Base-by-base conservation (phyloP, 1,284 basidiomycete species). In the Agaricales sp. region DNA sequence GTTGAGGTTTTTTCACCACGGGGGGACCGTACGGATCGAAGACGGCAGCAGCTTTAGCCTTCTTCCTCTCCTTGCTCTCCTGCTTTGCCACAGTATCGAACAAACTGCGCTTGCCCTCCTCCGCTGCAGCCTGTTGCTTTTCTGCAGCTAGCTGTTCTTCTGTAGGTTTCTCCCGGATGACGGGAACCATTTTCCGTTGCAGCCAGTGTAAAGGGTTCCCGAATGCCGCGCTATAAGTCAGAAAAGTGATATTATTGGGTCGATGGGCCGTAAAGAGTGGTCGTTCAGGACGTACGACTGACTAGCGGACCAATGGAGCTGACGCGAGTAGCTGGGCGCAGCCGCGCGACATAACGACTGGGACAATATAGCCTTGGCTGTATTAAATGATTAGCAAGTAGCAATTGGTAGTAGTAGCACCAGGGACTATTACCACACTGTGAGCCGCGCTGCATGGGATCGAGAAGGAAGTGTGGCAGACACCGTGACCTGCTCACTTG, bases 131-230 rank as follows among this genome's bases (percentile, higher is more conserved):
- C 51, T 74, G 71, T 53, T 75, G 71, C 53, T 74, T 74, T 3
- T 74, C 78, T 16, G 70, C 70, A 43, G 69, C 70, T 21, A 77
- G 62, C 52, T 83, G 72, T 53, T 74, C 68, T 51, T 64, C 58
- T 2, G 71, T 63, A 41, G 67, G 66, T 55, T 71, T 66, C 56
- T 74, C 67, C 45, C 71, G 70, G 23, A 71, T 54, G n/a, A 60
- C 61, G 2, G 80, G 75, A 1, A 65, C 64, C 3, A 88, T 64
- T 47, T 75, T 75, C 47, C 81, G 73, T 52, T 71, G 71, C 4
- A 88, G 58, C 84, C 84, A 87, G 8, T 71, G 65, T 45, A 87
- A 57, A 8, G 83, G 81, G 53, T 71, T 77, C 58, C 72, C 64
- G 45, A 65, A 66, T 50, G 69, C 72, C 16, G 65, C 66, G 57